A percentile compares a stretch with the other conserved stretches of the same genome.
phyloP scores from a whole-genome alignment of 192 early-diverging fungal genomes.

The Coemansia sp. region DNA sequence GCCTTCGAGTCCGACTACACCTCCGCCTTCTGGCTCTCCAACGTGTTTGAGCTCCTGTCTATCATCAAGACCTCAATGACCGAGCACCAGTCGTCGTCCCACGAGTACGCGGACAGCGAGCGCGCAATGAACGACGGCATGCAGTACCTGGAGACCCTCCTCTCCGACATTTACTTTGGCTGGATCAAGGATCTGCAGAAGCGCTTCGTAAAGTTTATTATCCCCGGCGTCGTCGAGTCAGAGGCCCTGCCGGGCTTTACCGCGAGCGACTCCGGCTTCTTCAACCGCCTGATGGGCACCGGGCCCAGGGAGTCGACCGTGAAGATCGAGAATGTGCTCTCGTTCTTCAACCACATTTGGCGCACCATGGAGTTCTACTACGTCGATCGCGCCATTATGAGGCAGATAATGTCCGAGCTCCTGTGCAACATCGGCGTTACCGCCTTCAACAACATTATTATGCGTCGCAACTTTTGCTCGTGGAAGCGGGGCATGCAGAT shows the following conservation, averaged over 20 bases:
- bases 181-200: constrained; percentile 99
- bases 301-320: constrained; percentile 70
- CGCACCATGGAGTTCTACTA: constrained; percentile 97
- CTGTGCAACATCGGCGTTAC: constrained; percentile 93
- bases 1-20: constrained; percentile 54
- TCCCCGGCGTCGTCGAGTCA: constrained; percentile 94
- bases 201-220: constrained; percentile 88
- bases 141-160: constrained; percentile 84
- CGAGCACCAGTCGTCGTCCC: constrained; percentile 65
- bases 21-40: constrained; percentile 95
- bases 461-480: constrained; percentile 98
- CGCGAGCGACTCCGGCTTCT: constrained; percentile 87
- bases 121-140: constrained; percentile 82
- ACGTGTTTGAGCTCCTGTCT: constrained; percentile 91
- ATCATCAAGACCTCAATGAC: constrained; percentile 76
- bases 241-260: constrained; percentile 94
- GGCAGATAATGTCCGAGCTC: constrained; percentile 93
- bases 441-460: constrained; percentile 96
- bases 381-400: constrained; percentile 86
- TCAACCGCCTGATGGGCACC: constrained; percentile 83
- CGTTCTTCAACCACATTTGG: constrained; percentile 92
- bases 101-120: constrained; percentile 67
- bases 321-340: constrained; percentile 92
- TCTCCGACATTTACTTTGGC: constrained; percentile 94
- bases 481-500: constrained; percentile 99